Conservation (phyloP, 148 eudicot genomes). For the Talinum fruticosum region DNA sequence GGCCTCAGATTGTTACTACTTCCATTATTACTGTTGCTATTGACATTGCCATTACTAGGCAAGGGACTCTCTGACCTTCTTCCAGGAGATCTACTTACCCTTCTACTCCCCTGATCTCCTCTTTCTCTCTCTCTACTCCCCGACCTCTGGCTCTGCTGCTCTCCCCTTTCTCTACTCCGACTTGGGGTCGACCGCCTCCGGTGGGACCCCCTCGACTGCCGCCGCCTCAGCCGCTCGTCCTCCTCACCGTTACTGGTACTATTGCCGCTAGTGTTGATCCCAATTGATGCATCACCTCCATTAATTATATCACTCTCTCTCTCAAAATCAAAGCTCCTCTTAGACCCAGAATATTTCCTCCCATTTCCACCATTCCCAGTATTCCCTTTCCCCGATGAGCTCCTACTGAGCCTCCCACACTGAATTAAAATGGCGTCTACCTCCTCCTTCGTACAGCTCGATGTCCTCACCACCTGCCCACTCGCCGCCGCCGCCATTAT, state of each 20-base stretch:
- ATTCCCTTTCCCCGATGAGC: constrained; percentile 59
- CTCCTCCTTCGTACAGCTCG: constrained; percentile 90
- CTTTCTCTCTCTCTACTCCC: constrained; percentile 67
- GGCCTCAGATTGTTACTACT: constrained; percentile 41
- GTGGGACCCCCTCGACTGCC: constrained; percentile 50
- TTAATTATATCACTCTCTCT: constrained; percentile 31
- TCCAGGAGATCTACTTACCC: constrained; percentile 85
- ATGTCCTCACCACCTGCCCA: constrained; percentile 57
- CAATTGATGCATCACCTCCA: constrained; percentile 10
- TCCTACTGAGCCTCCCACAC: constrained; percentile 85
- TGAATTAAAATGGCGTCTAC: constrained; percentile 88
- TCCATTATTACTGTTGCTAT: constrained; percentile 20
- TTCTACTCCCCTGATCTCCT: constrained; percentile 35
- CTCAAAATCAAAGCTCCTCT: constrained; percentile 89
- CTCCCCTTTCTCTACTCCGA: constrained; percentile 80
- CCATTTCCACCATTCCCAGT: constrained; percentile 23
- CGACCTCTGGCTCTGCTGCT: constrained; percentile 34
- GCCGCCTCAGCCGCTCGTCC: constrained; percentile 31
- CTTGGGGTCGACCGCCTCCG: constrained; percentile 70
- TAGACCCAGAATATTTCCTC: constrained; percentile 73
- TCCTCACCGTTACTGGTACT: constrained; percentile 21
- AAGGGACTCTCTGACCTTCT: constrained; percentile 79
- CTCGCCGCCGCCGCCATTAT: constrained; percentile 31
- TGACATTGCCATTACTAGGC: constrained; percentile 11
- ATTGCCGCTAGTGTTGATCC: background rate